phyloP scores from a whole-genome alignment of 192 early-diverging fungal genomes.

The Coemansia sp. region DNA sequence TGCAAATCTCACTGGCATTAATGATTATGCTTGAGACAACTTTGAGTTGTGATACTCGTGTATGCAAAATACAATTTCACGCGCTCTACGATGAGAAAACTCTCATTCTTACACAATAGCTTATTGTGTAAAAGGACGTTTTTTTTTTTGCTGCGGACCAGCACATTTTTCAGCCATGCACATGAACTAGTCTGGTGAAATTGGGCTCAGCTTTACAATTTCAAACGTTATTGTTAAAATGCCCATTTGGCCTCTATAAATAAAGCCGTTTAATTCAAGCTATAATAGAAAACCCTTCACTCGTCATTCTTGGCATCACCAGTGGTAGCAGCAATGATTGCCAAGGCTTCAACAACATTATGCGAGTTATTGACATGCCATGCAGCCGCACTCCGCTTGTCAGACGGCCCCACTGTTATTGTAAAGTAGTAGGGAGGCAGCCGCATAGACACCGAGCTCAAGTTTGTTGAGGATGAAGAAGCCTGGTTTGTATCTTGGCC shows the following conservation, averaged over 20 bases:
- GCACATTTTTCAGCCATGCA: no score
- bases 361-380: constrained; percentile 72
- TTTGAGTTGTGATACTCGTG: no score
- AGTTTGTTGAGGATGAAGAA: constrained; percentile 1
- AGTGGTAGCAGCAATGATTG: constrained; percentile 16
- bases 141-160: no score
- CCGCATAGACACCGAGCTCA: constrained; percentile 7
- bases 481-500: neutral
- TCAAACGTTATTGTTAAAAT: no score
- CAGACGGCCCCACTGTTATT: constrained; percentile 75
- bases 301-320: neutral
- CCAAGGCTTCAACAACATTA: constrained; percentile 30
- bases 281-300: neutral
- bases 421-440: constrained; percentile 60
- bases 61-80: no score
- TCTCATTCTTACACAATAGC: no score
- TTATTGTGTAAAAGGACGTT: no score
- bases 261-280: neutral
- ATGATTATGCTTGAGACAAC: no score
- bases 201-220: no score
- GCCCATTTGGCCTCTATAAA: neutral
- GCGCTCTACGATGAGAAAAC: no score
- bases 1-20: no score
- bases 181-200: no score
- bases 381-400: constrained; percentile 82